Conservation (phyloP, 164 flowering plant genomes). For the Kingdonia uniflora region DNA sequence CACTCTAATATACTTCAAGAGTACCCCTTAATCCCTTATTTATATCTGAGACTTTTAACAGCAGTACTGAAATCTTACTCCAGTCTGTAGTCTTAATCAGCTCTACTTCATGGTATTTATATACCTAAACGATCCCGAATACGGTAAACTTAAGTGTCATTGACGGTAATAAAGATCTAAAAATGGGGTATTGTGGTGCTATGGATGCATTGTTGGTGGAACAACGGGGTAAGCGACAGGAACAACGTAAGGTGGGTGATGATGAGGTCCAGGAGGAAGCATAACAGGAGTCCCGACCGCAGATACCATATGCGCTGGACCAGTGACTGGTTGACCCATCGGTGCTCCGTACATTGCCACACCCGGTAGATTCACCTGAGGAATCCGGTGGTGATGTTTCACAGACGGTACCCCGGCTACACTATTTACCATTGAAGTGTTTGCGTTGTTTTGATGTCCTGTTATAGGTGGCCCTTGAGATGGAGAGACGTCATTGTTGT, state of each 20-base stretch:
- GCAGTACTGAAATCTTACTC: no score
- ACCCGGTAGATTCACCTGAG: conserved; percentile 2
- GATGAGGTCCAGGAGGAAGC: conserved; percentile 8
- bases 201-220: conserved; percentile 6
- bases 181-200: background rate
- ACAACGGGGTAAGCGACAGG: conserved; percentile 8
- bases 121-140: background rate
- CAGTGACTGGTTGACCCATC: conserved; percentile 7
- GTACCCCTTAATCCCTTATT: no score
- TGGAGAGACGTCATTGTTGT: conserved; percentile 39
- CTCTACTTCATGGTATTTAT: background rate
- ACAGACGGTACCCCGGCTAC: background rate
- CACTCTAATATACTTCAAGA: no score
- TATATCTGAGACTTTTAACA: no score
- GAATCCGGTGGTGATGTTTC: background rate
- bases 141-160: background rate
- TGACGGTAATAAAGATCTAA: background rate
- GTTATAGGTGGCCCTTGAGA: conserved; percentile 83
- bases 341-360: conserved; percentile 9
- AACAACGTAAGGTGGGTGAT: conserved; percentile 5
- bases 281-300: conserved; percentile 9
- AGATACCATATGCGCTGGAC: conserved; percentile 7
- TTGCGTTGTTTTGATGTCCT: conserved; percentile 27
- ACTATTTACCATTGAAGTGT: conserved; percentile 1
- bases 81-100: no score